A percentile compares a stretch with the other conserved stretches of the same genome.
phyloP scores from a whole-genome alignment of 371 early-diverging fungal species.

The Syncephalastrum contaminatum region DNA sequence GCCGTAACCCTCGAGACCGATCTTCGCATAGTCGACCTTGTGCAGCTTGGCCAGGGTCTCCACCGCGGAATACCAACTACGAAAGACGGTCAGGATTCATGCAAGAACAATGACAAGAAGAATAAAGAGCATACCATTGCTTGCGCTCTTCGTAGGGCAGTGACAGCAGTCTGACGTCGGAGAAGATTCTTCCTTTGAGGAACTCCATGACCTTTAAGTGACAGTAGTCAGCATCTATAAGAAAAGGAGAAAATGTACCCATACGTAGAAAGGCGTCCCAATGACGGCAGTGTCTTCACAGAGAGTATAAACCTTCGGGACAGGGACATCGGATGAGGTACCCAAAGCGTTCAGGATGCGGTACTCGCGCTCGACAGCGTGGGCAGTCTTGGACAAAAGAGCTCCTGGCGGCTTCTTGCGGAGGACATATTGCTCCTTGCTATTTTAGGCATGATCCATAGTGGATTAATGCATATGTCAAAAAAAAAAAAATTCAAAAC shows the following conservation, averaged over 20 bases:
- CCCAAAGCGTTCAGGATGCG: constrained; percentile 77
- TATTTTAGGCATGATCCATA: constrained; percentile 30
- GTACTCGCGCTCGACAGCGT: constrained; percentile 92
- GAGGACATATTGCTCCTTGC: constrained; percentile 69
- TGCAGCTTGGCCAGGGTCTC: constrained; percentile 82
- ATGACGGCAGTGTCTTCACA: constrained; percentile 78
- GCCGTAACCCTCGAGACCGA: constrained; percentile 78
- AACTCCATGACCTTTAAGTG: constrained; percentile 81
- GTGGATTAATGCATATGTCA: background rate
- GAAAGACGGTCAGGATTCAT: constrained; percentile 12
- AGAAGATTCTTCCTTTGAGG: constrained; percentile 83
- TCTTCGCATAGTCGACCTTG: constrained; percentile 57
- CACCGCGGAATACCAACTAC: constrained; percentile 72
- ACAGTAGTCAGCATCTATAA: background rate
- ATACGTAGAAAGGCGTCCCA: constrained; percentile 91
- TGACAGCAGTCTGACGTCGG: constrained; percentile 57
- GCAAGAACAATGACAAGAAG: background rate
- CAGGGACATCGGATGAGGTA: constrained; percentile 75
- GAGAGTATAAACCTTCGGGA: constrained; percentile 81
- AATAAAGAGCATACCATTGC: constrained; percentile 42
- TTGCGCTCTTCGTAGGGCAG: constrained; percentile 59
- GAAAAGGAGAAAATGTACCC: constrained; percentile 1
- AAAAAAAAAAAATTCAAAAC: constrained; percentile 10
- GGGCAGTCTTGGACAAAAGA: constrained; percentile 82
- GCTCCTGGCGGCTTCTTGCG: constrained; percentile 92